Conservation (phyloP, 768 basidiomycete genomes). For the Phallus indusiatus region DNA sequence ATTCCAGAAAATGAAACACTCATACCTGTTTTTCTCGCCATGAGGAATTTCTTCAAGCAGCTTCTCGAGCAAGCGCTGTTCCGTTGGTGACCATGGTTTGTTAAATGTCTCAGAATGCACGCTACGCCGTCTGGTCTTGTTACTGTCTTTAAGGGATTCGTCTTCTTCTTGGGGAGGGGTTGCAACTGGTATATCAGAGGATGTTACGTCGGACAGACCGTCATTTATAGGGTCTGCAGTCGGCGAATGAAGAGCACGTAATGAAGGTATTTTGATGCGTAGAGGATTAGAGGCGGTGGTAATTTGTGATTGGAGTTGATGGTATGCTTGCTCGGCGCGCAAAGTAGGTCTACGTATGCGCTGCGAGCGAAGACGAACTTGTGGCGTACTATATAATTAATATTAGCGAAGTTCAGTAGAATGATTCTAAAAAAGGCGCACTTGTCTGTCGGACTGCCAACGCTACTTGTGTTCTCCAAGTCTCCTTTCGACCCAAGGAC, state of each 20-base stretch:
- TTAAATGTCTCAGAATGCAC: slow-evolving; percentile 70
- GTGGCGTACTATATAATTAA: background rate
- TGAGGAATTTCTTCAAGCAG: slow-evolving; percentile 69
- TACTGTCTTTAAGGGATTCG: slow-evolving; percentile 16
- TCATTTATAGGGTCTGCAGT: background rate
- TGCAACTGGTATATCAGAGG: background rate
- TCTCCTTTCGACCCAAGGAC: background rate
- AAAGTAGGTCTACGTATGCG: slow-evolving; percentile 3
- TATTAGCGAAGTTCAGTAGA: background rate
- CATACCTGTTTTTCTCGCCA: slow-evolving; percentile 64
- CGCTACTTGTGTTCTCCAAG: background rate
- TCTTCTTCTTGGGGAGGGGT: background rate
- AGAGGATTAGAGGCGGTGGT: slow-evolving; percentile 38
- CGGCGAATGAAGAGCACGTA: slow-evolving; percentile 27
- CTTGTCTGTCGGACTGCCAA: background rate
- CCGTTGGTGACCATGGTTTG: slow-evolving; percentile 65
- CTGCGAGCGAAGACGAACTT: background rate
- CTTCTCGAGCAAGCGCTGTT: slow-evolving; percentile 69
- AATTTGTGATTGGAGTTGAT: slow-evolving; percentile 27
- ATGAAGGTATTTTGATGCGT: slow-evolving; percentile 43
- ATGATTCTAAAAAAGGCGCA: background rate
- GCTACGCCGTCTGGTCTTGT: slow-evolving; percentile 9
- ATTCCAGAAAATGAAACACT: slow-evolving; percentile 6
- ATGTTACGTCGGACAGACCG: background rate
- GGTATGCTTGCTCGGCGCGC: slow-evolving; percentile 3